Conservation (phyloP, 352 stramenopile species). For the Phytophthora pisi region DNA sequence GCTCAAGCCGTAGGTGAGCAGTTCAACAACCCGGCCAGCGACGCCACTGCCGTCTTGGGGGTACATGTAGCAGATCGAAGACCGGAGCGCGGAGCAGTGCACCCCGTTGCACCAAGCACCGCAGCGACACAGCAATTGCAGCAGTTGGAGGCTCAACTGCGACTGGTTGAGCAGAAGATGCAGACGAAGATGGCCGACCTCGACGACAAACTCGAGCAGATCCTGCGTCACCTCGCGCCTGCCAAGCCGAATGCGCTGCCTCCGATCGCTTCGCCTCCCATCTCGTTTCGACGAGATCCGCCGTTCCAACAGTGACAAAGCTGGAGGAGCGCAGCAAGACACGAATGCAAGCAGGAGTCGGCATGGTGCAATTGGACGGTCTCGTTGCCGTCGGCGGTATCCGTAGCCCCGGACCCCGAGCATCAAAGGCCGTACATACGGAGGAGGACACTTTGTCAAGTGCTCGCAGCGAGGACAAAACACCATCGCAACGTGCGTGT, state of each 20-base stretch:
- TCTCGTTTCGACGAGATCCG: conserved; percentile 16
- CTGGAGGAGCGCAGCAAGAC: too few species aligned
- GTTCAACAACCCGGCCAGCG: neutral
- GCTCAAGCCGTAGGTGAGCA: neutral
- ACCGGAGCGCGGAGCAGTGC: conserved; percentile 11
- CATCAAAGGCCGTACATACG: conserved; percentile 7
- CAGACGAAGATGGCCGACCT: conserved; percentile 31
- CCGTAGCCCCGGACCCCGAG: neutral
- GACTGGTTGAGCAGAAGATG: conserved; percentile 39
- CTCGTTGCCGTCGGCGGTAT: neutral
- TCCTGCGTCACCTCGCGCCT: conserved; percentile 27
- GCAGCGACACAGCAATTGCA: conserved; percentile 21
- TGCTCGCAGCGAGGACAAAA: neutral
- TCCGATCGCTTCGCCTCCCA: conserved; percentile 6
- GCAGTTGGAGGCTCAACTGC: conserved; percentile 30
- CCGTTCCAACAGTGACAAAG: conserved; percentile 3
- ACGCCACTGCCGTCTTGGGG: neutral
- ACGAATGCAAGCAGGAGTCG: neutral
- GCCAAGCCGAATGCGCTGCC: conserved; percentile 8
- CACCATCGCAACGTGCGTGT: neutral
- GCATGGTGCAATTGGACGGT: neutral
- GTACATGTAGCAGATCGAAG: conserved; percentile 13
- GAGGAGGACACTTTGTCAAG: neutral
- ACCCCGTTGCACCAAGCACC: neutral
- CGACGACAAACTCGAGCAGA: conserved; percentile 40